Percentiles rank a stretch among this genome's conserved stretches.
These are phyloP conservation scores for Phaeophleospora eucalypticola DNA, from an alignment of 2,329 filamentous ascomycete genomes.

Conservation along the genomic window DNA sequence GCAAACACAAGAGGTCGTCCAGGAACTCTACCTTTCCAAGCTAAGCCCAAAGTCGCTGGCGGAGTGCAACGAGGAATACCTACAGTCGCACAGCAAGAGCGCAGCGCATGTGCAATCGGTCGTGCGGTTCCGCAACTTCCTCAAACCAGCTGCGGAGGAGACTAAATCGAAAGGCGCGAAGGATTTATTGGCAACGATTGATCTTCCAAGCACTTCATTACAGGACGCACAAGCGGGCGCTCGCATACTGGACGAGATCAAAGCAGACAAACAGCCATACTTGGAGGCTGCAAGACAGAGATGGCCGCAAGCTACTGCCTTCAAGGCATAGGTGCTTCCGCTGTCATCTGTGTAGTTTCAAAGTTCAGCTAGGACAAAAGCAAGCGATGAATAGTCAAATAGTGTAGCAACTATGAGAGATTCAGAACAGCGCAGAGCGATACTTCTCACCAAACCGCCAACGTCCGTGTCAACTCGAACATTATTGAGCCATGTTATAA, in stretches of 20 bases:
- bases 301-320: constrained; percentile 39
- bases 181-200: constrained; percentile 58
- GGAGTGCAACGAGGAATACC: constrained; percentile 64
- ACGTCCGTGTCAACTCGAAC: too few relatives aligned
- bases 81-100: constrained; percentile 59
- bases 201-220: constrained; percentile 48
- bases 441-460: too few relatives aligned
- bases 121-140: constrained; percentile 55
- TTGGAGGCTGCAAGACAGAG: constrained; percentile 35
- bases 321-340: constrained; percentile 23
- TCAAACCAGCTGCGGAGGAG: constrained; percentile 53
- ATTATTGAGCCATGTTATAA: too few relatives aligned
- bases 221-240: constrained; percentile 56
- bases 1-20: constrained; percentile 66
- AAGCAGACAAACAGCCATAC: constrained; percentile 51
- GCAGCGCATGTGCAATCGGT: constrained; percentile 60
- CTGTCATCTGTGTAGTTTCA: too few relatives aligned
- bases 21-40: constrained; percentile 57
- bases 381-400: too few relatives aligned
- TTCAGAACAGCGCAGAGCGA: too few relatives aligned
- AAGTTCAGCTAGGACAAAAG: too few relatives aligned
- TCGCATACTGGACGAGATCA: constrained; percentile 49
- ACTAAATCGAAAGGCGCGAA: constrained; percentile 57
- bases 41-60: constrained; percentile 46
- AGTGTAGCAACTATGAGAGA: too few relatives aligned